Conservation (phyloP, 1,139 yeast genomes). For the Protomyces inundatus region DNA sequence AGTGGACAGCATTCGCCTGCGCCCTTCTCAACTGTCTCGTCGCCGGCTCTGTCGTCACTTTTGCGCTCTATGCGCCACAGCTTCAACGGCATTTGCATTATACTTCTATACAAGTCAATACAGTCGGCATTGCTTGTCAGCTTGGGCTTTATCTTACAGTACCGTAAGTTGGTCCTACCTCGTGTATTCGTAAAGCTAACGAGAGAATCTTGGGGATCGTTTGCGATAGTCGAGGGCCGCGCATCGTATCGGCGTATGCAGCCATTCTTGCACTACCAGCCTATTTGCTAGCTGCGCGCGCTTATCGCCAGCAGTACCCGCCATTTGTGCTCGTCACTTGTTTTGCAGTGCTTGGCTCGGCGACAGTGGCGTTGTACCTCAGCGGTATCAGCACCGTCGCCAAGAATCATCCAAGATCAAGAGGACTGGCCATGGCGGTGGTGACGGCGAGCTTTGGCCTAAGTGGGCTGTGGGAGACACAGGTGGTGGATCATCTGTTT, state of each 20-base stretch:
- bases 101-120: conserved; percentile 66
- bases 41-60: conserved; percentile 39
- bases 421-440: conserved; percentile 72
- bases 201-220: conserved; percentile 60
- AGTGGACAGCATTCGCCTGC: conserved; percentile 16
- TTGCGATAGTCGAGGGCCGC: conserved; percentile 83
- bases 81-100: conserved; percentile 57
- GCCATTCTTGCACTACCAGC: conserved; percentile 66
- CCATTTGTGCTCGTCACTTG: conserved; percentile 35
- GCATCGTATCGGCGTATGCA: conserved; percentile 60
- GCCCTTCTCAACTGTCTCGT: conserved; percentile 20
- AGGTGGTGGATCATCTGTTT: conserved; percentile 42
- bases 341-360: conserved; percentile 32
- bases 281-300: conserved; percentile 51
- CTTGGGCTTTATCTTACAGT: conserved; percentile 81
- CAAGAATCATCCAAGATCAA: conserved; percentile 32
- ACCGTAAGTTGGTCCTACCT: conserved; percentile 43
- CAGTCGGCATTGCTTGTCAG: conserved; percentile 68
- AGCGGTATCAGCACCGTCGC: conserved; percentile 34
- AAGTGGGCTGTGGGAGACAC: conserved; percentile 56
- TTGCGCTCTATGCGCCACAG: conserved; percentile 70
- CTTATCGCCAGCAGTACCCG: conserved; percentile 34
- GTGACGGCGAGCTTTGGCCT: conserved; percentile 87
- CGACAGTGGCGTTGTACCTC: conserved; percentile 33
- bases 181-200: not conserved